Percentiles rank a stretch among this genome's conserved stretches.
phyloP scores from a whole-genome alignment of 257 asterid species.

The Forsythia viridissima region DNA sequence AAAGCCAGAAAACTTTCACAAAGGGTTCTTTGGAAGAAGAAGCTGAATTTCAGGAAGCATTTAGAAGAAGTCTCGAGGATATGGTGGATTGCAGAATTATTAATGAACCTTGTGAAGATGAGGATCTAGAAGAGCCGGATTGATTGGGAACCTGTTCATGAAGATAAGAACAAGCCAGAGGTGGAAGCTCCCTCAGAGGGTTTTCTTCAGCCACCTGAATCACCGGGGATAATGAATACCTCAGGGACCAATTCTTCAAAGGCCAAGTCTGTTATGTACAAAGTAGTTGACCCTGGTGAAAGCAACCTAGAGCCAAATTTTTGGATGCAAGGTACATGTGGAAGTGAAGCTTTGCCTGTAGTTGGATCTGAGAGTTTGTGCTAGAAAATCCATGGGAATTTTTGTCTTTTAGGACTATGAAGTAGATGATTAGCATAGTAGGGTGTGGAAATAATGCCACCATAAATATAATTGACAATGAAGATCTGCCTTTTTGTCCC shows the following conservation, averaged over 20 bases:
- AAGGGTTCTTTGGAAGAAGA: conserved; percentile 72
- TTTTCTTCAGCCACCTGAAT: conserved; percentile 28
- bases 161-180: conserved; percentile 33
- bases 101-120: conserved; percentile 29
- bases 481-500: background rate
- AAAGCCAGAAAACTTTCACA: conserved; percentile 34
- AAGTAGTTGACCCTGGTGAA: conserved; percentile 25
- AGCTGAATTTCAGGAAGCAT: conserved; percentile 72
- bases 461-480: no score
- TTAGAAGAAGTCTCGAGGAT: conserved; percentile 72
- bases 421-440: background rate
- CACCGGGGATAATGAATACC: conserved; percentile 21
- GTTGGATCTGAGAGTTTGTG: background rate
- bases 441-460: background rate
- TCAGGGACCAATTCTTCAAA: conserved; percentile 29
- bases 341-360: conserved; percentile 22
- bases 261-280: conserved; percentile 26
- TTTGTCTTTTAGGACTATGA: background rate
- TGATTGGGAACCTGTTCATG: conserved; percentile 23
- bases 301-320: conserved; percentile 18
- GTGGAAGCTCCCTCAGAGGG: conserved; percentile 19
- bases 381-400: background rate
- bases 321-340: conserved; percentile 27
- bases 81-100: conserved; percentile 25
- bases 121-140: conserved; percentile 22